Conservation (phyloP, 2,329 filamentous ascomycete genomes). For the Aphanocladium album region DNA sequence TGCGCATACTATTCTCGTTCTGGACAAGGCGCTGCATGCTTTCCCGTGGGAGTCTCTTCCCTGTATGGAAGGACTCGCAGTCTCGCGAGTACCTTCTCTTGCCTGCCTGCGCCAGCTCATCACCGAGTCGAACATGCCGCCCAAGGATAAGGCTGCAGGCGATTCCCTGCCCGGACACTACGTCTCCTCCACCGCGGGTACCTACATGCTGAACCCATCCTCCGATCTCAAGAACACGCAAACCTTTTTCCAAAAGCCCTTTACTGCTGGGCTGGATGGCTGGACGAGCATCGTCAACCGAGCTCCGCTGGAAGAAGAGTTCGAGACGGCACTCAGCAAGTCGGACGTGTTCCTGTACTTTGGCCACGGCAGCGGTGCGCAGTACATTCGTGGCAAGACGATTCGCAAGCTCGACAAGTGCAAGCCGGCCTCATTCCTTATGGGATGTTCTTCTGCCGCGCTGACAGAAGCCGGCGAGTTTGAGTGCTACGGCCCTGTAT, state of each 20-base stretch:
- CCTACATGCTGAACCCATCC: constrained; percentile 86
- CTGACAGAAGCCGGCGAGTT: constrained; percentile 77
- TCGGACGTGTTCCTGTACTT: constrained; percentile 85
- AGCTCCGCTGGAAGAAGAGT: constrained; percentile 70
- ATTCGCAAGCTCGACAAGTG: constrained; percentile 75
- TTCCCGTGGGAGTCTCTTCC: constrained; percentile 97
- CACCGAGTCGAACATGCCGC: constrained; percentile 38
- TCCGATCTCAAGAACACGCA: constrained; percentile 80
- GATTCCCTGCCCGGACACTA: constrained; percentile 40
- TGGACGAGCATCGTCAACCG: constrained; percentile 69
- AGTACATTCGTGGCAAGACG: constrained; percentile 84
- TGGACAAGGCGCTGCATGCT: constrained; percentile 84
- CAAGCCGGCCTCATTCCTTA: constrained; percentile 73
- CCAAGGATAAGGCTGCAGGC: not conserved
- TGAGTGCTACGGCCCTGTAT: constrained; percentile 83
- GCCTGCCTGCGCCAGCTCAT: constrained; percentile 75
- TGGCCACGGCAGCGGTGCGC: constrained; percentile 88
- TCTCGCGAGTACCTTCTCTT: constrained; percentile 84
- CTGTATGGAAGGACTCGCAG: constrained; percentile 71
- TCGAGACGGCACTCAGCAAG: constrained; percentile 59
- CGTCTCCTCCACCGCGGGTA: constrained; percentile 51
- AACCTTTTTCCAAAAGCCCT: constrained; percentile 59
- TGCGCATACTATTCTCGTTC: constrained; percentile 75
- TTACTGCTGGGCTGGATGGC: constrained; percentile 52
- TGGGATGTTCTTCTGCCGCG: constrained; percentile 87